Base-by-base conservation (phyloP, 2,329 filamentous ascomycete species). In the Diaporthe sp. region DNA sequence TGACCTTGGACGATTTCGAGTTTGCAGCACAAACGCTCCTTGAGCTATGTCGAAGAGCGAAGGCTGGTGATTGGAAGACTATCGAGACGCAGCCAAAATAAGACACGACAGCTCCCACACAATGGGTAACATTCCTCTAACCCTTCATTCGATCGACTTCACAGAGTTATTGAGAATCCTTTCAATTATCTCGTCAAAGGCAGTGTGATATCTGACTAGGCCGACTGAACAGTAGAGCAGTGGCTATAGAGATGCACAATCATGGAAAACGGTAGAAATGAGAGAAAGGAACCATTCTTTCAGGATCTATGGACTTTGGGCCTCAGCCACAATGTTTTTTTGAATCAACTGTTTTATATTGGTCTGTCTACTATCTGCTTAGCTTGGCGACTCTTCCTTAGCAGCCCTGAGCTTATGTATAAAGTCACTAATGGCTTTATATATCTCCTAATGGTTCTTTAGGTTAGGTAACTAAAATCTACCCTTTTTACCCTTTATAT, bases 1-100 rank as follows among this genome's bases (percentile, higher is more conserved):
- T 95, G 50, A 92, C 92, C 60, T 81, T 89, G 71, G 85, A 84
- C 12, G 92, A 95, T 82, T 94, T 93, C 79, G 88, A 90, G 77
- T 91, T 88, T 88, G 85, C 86, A n/a, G 92, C 85, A 0, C 79
- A 84, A 60, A 82, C 86, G 8, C 79, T 93, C 78, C 84, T 86
- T 77, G 75, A 75, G 35, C 73, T 80, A 2, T 77, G 77, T 57
- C 64, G 74, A 13, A 68, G 76, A 7, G 71, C 54, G 9, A 38
- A 70, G n/a, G 50, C 50, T 33, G 35, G 67, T 2, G 67, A 70
- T 25, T 71, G 67, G 67, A 71, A 45, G 17, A 50, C 17, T 13
- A 19, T 4, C 35, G 28, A 35, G 28, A 25, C 10, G n/a, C 15
- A 25, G 28, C 22, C 19, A 55, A 17, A 42, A 19, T 17, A 42